phyloP scores from a whole-genome alignment of 2,329 filamentous ascomycete species.

The Metarhizium sp. region DNA sequence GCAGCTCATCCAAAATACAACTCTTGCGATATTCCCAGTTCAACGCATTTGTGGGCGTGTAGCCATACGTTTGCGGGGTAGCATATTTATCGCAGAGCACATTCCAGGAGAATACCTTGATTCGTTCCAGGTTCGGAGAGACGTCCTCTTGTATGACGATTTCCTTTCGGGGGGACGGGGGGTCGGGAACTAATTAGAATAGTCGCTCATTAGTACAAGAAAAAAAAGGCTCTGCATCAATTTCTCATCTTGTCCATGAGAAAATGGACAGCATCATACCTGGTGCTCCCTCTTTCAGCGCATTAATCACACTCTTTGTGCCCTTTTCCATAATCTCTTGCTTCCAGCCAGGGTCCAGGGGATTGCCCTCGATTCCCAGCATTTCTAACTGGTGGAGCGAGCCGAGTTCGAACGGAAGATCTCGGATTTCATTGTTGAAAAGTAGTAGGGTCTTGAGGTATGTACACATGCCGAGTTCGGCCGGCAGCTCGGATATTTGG shows the following conservation, averaged over 20 bases:
- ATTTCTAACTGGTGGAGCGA: slow-evolving; percentile 82
- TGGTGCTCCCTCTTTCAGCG: slow-evolving; percentile 74
- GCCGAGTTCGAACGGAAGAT: slow-evolving; percentile 77
- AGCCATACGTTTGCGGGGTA: slow-evolving; percentile 76
- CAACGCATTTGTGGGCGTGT: slow-evolving; percentile 73
- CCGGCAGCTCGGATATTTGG: slow-evolving; percentile 68
- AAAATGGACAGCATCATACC: slow-evolving; percentile 47
- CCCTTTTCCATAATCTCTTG: slow-evolving; percentile 79
- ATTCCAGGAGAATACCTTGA: slow-evolving; percentile 90
- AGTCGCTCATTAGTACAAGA: slow-evolving; percentile 8
- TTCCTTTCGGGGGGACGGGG: slow-evolving; percentile 67
- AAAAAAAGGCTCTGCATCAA: neutral
- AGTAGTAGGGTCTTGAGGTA: slow-evolving; percentile 77
- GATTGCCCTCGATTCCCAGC: slow-evolving; percentile 88
- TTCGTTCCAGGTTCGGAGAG: slow-evolving; percentile 51
- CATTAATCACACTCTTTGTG: slow-evolving; percentile 74
- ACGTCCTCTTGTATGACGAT: slow-evolving; percentile 67
- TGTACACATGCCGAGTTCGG: slow-evolving; percentile 94
- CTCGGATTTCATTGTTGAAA: slow-evolving; percentile 82
- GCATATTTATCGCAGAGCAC: slow-evolving; percentile 92
- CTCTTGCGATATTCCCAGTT: slow-evolving; percentile 81
- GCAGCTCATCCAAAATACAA: slow-evolving; percentile 75
- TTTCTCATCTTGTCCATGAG: neutral
- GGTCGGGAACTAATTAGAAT: slow-evolving; percentile 54
- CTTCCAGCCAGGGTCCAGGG: slow-evolving; percentile 66